These are phyloP conservation scores for Pleurotus tuber-regium DNA, from an alignment of 768 basidiomycete species.

Conservation along the genomic window DNA sequence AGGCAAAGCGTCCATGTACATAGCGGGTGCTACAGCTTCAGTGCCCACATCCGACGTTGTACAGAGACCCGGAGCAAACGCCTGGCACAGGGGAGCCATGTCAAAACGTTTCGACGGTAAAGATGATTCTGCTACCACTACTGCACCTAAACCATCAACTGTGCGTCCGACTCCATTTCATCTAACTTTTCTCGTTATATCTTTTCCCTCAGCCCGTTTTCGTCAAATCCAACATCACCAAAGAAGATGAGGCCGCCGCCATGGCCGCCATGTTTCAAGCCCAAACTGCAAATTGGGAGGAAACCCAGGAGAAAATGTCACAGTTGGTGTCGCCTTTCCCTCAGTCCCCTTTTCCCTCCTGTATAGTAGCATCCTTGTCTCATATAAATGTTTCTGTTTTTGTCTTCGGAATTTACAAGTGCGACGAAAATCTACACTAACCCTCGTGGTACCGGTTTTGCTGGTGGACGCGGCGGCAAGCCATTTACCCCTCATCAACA, in stretches of 20 bases:
- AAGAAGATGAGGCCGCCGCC: conserved; percentile 87
- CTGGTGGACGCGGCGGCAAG: conserved; percentile 61
- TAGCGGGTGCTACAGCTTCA: conserved; percentile 43
- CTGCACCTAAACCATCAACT: conserved; percentile 29
- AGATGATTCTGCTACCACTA: conserved; percentile 48
- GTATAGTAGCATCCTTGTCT: conserved; percentile 69
- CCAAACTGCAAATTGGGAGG: conserved; percentile 94
- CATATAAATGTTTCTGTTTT: conserved; percentile 60
- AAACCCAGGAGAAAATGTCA: conserved; percentile 99
- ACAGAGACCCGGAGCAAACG: conserved; percentile 28
- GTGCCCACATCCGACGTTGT: conserved; percentile 49
- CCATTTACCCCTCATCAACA: conserved; percentile 47
- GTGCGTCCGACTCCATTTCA: conserved; percentile 15
- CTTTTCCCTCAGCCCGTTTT: conserved; percentile 23
- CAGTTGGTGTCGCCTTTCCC: conserved; percentile 77
- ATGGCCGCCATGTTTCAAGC: conserved; percentile 99
- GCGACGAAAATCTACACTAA: conserved; percentile 67
- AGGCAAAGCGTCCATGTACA: conserved; percentile 78
- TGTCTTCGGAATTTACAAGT: conserved; percentile 53
- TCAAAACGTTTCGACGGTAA: conserved; percentile 89
- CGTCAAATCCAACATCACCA: conserved; percentile 43
- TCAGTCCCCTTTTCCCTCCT: conserved; percentile 49
- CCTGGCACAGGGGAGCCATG: conserved; percentile 76
- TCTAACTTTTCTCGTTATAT: conserved; percentile 12
- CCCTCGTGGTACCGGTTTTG: conserved; percentile 62